Evolutionary conservation across 2,329 filamentous ascomycete genomes (phyloP), one percentile per base, ranked within the genome.

Genomic region (Aspergillus sp.): DNA sequence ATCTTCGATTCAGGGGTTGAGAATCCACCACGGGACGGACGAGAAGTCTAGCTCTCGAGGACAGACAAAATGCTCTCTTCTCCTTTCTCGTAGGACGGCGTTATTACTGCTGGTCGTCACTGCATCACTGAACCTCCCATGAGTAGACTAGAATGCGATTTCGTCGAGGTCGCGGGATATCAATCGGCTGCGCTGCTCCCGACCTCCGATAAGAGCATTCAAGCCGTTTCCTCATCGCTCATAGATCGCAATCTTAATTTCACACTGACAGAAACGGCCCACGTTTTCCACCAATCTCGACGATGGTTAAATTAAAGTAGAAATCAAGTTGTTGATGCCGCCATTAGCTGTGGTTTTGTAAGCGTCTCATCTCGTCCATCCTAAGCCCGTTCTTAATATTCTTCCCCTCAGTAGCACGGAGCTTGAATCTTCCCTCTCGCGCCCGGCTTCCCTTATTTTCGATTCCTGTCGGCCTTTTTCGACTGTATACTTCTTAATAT

Each of bases 1-100:
- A 30, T 37, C 50, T 42, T 48, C 42, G 47, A 49, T 50, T 60
- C 55, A 60, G 60, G 61, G 61, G 61, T 53, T 53, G 41, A 42
- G 55, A 42, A 51, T 56, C 48, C 48, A 51, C 54, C 47, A 50
- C 48, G 42, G 40, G 53, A 55, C 19, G 37, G 34, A 34, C 33
- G 20, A 42, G 27, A 17, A 45, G 19, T 20, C n/a, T 11, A 15
- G 9, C 9, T 11, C 20, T 45, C 19, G 20, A 30, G 22, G 44
- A 46, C 19, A 30, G 44, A 46, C 19, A 30, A 3, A 15, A 24
- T 24, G 13, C 15, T 4, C 5, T 20, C 44, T 17, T 24, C 22
- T 46, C 22, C 44, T 30, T 45, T 46, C 5, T 37, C 15, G 34
- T 37, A 5, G 17, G 44, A 33, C 22, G 12, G 12, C 30, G n/a